Conservation (phyloP, 768 basidiomycete genomes). For the Tylopilus cervinicoccineus region DNA sequence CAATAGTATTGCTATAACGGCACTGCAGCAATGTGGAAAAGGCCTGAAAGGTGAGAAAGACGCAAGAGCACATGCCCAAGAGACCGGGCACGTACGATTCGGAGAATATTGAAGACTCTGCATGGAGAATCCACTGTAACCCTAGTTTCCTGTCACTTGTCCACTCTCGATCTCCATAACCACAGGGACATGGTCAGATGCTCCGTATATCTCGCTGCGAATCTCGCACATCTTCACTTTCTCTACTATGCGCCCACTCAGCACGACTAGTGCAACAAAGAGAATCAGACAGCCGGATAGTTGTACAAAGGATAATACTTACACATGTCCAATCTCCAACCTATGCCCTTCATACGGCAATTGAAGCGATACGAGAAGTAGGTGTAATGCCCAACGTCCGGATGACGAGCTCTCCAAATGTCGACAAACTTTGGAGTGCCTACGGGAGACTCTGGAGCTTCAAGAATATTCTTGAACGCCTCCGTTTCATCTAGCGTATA, state of each 20-base stretch:
- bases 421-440: constrained; percentile 60
- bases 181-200: constrained; percentile 82
- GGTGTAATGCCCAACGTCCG: constrained; percentile 67
- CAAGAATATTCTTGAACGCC: constrained; percentile 65
- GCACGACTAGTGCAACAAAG: constrained; percentile 48
- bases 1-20: constrained; percentile 3
- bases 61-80: constrained; percentile 80
- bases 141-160: constrained; percentile 24
- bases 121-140: neutral
- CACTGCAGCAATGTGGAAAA: constrained; percentile 64
- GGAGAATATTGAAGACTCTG: constrained; percentile 66
- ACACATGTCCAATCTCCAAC: constrained; percentile 90
- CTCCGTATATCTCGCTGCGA: constrained; percentile 79
- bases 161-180: constrained; percentile 66
- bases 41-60: constrained; percentile 94
- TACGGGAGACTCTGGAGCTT: constrained; percentile 38
- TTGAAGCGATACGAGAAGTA: constrained; percentile 85
- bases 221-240: constrained; percentile 82
- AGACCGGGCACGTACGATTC: constrained; percentile 82
- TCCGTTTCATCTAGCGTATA: constrained; percentile 81
- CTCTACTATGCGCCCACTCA: constrained; percentile 64
- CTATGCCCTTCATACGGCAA: constrained; percentile 73
- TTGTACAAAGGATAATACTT: constrained; percentile 24
- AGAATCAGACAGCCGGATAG: neutral
- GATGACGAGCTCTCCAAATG: constrained; percentile 73